These are phyloP conservation scores for Lasiodiplodia citricola DNA, from an alignment of 2,329 filamentous ascomycete species.

Conservation along the genomic window DNA sequence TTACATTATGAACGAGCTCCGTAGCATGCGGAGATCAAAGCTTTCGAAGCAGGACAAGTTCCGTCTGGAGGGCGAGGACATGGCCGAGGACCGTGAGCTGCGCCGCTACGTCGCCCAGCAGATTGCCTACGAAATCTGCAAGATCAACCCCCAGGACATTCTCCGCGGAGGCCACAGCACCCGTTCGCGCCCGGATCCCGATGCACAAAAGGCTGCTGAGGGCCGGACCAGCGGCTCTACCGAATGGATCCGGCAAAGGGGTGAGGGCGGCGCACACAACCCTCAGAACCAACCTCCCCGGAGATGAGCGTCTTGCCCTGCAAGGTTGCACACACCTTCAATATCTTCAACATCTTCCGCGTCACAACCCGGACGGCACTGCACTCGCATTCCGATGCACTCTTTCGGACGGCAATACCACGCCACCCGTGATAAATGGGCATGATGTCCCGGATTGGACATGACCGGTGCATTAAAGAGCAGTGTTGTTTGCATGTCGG, in stretches of 20 bases:
- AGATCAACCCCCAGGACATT: constrained; percentile 62
- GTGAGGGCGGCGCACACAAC: constrained; percentile 44
- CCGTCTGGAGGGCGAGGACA: constrained; percentile 79
- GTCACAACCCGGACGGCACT: neutral
- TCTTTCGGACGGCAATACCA: neutral
- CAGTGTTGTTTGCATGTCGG: constrained; percentile 15
- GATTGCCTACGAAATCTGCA: constrained; percentile 74
- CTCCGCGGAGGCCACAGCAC: constrained; percentile 31
- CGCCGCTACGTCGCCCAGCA: constrained; percentile 74
- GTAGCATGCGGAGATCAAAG: constrained; percentile 79
- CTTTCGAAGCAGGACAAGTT: constrained; percentile 86
- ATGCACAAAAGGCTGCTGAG: constrained; percentile 55
- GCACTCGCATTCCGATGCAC: constrained; percentile 3
- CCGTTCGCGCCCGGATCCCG: constrained; percentile 45
- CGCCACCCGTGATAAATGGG: neutral
- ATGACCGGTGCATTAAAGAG: neutral
- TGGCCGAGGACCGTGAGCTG: constrained; percentile 75
- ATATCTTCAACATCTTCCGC: neutral
- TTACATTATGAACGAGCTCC: constrained; percentile 91
- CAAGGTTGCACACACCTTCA: neutral
- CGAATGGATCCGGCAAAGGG: constrained; percentile 44
- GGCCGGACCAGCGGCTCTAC: constrained; percentile 47
- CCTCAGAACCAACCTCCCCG: constrained; percentile 46
- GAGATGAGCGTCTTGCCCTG: constrained; percentile 32
- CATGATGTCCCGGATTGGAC: constrained; percentile 1